Evolutionary conservation across 164 flowering plant genomes (phyloP), one percentile per base, ranked within the genome.

Genomic region (Nymphaea thermarum): DNA sequence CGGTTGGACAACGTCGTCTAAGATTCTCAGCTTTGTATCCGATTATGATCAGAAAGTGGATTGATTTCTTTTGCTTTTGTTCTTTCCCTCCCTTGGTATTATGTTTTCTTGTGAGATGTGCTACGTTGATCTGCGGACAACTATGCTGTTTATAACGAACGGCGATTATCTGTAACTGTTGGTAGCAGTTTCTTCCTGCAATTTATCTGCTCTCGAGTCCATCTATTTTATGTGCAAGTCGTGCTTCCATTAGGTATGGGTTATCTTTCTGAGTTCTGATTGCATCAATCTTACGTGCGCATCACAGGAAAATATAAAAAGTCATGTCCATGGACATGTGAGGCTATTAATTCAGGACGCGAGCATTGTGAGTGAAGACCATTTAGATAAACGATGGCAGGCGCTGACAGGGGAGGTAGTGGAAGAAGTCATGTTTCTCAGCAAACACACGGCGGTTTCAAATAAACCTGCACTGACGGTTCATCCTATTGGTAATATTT

Each of bases 381-480:
- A 94, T 71, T 73, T 91, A 73, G 98, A 94, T 67, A 60, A 43
- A 64, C 81, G 96, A 4, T 94, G 97, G 98, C 90, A 86, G 72
- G 84, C 79, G 6, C 77, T 73, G 11, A 88, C 88, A 11, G 87
- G 86, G n/a, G 96, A 94, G 76, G 76, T 66, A 0, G 97, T 94
- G 4, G 72, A 84, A 42, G 91, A 94, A 68, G 77, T 88, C 62
- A 86, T 94, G 3, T 94, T 94, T 70, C 80, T 94, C 15, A 89
- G 97, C 75, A 81, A 74, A 67, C 98, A 94, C 77, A 85, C 83
- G 6, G 95, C 97, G 42, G 96, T 77, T 36, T 87, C 98, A 2
- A 86, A 80, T 53, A 91, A 90, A 11, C 97, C 95, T 17, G 93
- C 97, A 3, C 87, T 94, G 68, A 94, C 97, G 4, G 76, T 94